Evolutionary conservation across 495 filamentous ascomycete species (phyloP), one percentile per base, ranked within the genome.

Genomic region (Apodospora peruviana): DNA sequence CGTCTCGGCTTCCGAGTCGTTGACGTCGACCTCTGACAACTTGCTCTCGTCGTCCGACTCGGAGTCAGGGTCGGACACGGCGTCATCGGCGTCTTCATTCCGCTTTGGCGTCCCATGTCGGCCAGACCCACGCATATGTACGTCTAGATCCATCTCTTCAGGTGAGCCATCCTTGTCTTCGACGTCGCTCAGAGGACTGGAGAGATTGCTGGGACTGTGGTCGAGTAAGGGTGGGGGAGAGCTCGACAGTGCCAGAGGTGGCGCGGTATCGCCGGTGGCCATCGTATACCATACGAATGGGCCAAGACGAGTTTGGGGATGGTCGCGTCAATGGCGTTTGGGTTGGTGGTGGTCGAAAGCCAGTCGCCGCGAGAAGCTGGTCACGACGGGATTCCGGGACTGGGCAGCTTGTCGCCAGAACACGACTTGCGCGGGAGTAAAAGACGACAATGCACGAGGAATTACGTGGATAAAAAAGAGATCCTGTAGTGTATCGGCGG

Each of bases 1-100:
- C 7, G 93, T 98, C 71, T 96, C 93, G 22, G 94, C 93, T 68
- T 98, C 93, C n/a, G 93, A 95, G 69, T 97, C 91, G 56, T 86
- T 86, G 48, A 85, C 83, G 45, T 74, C 71, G 45, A 84, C 83
- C 38, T 74, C 71, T 16, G 72, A 75, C 47, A 73, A 60, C 42
- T 75, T 72, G 58, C 53, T 65, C 39, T 64, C 60, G 24, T 50
- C 53, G 51, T 64, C 61, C 9, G 59, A 60, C 29, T 60, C 53
- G 44, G 51, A 55, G 45, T 21, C 57, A 64, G 55, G 43, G 56
- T 64, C 52, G 37, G 59, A 57, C 52, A 68, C 40, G 52, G 62
- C 52, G 42, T 76, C 77, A 47, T 25, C 39, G 23, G 79, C 76
- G 35, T 45, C 37, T 53, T 83, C 79, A 25, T 77, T 79, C 22